Conservation (phyloP, 306 rosid species). For the Malus sieversii region DNA sequence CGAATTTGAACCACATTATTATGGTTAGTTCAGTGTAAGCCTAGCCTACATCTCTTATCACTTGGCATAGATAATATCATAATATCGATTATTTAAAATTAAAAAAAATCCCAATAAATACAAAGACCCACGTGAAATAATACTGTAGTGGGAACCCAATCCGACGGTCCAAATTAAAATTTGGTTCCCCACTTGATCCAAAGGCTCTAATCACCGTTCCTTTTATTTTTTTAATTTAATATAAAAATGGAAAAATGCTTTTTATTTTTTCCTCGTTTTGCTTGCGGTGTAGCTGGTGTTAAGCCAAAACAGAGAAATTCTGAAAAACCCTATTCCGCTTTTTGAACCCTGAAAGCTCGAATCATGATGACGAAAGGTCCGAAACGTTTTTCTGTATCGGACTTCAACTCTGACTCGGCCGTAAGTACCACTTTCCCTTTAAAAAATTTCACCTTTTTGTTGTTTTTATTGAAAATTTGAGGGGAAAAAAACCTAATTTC, state of each 20-base stretch:
- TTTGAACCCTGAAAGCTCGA: background rate
- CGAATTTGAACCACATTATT: too few species aligned
- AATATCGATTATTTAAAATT: too few species aligned
- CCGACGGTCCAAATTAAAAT: conserved; percentile 43
- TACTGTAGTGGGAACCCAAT: background rate
- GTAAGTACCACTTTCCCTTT: conserved; percentile 36
- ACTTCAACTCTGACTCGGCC: conserved; percentile 50
- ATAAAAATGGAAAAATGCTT: background rate
- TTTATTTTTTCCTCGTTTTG: background rate
- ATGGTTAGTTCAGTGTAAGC: too few species aligned
- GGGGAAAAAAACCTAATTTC: background rate
- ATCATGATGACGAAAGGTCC: conserved; percentile 68
- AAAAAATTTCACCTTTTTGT: background rate
- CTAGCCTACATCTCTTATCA: too few species aligned
- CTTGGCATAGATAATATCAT: too few species aligned
- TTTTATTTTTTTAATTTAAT: background rate
- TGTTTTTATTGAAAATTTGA: background rate
- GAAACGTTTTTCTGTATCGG: conserved; percentile 62
- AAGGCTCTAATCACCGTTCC: conserved; percentile 14
- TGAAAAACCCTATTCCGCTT: conserved; percentile 22
- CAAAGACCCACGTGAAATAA: background rate
- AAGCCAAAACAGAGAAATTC: background rate
- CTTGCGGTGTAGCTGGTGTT: background rate
- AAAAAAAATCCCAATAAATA: background rate
- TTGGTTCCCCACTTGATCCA: conserved; percentile 34